A percentile compares a stretch with the other conserved stretches of the same genome.
These are phyloP conservation scores for Crithidia mellificae DNA, from an alignment of 208 protist species.

Conservation along the genomic window DNA sequence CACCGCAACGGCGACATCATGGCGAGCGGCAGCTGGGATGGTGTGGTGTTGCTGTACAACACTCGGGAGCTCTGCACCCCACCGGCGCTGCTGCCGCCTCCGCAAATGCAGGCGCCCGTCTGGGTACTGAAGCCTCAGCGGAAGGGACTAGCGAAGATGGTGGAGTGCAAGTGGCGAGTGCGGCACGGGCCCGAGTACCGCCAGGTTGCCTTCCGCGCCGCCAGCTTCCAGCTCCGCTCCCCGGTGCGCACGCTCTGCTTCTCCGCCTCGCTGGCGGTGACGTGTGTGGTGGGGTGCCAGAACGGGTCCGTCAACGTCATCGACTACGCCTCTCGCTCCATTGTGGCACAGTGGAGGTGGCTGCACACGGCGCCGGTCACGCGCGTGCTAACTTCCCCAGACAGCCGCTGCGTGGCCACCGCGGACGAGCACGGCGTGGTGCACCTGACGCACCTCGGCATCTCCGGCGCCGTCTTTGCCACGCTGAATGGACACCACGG, in stretches of 20 bases:
- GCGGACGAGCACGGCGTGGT: slow-evolving; percentile 74
- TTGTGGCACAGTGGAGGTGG: slow-evolving; percentile 39
- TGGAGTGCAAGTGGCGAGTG: not conserved
- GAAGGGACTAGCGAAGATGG: not conserved
- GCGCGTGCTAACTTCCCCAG: slow-evolving; percentile 54
- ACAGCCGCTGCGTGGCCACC: slow-evolving; percentile 72
- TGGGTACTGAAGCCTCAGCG: not conserved
- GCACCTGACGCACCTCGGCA: slow-evolving; percentile 57
- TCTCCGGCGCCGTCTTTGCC: slow-evolving; percentile 53
- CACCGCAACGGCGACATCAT: slow-evolving; percentile 71
- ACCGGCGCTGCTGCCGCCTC: not conserved
- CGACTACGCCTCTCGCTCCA: slow-evolving; percentile 55
- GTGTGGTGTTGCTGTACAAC: slow-evolving; percentile 57
- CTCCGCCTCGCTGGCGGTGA: slow-evolving; percentile 66
- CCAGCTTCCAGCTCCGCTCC: slow-evolving; percentile 22
- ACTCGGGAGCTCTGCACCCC: slow-evolving; percentile 24
- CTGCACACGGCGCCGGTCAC: slow-evolving; percentile 70
- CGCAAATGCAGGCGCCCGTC: not conserved
- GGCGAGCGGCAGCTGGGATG: slow-evolving; percentile 80
- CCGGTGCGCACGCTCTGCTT: slow-evolving; percentile 68
- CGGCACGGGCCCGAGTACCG: slow-evolving; percentile 19
- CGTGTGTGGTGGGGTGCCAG: slow-evolving; percentile 70
- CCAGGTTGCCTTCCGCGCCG: slow-evolving; percentile 20
- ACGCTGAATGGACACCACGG: slow-evolving; percentile 71
- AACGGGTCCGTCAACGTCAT: slow-evolving; percentile 61